Evolutionary conservation across 164 flowering plant species (phyloP).

Genomic region (Tetrastigma voinierianum): DNA sequence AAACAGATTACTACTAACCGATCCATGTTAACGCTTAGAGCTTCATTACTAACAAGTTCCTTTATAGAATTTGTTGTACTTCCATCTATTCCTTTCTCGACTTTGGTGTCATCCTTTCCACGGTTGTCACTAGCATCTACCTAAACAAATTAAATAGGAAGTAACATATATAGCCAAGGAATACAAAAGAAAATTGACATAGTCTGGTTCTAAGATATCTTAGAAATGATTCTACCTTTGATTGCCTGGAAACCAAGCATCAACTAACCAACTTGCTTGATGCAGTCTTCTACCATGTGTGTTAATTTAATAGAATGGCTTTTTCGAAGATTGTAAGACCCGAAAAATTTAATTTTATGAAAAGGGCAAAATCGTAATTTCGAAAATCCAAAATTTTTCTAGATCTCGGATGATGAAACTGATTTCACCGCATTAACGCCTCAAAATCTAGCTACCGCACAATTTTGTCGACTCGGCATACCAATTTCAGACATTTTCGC

Average conservation of each 20-base stretch:
- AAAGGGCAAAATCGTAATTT: too few species aligned
- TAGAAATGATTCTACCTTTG: constrained; percentile 42
- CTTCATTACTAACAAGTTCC: constrained; percentile 89
- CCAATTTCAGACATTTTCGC: too few species aligned
- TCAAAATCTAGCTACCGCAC: too few species aligned
- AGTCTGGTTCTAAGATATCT: neutral
- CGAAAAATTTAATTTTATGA: too few species aligned
- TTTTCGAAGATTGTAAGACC: too few species aligned
- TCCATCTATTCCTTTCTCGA: constrained; percentile 83
- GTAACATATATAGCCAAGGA: too few species aligned
- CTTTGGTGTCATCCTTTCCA: constrained; percentile 88
- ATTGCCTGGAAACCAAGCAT: constrained; percentile 85
- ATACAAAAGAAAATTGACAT: too few species aligned
- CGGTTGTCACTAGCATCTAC: constrained; percentile 99
- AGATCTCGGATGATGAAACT: too few species aligned
- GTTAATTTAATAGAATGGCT: constrained; percentile 82
- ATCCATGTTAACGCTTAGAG: constrained; percentile 53
- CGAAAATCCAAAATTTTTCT: too few species aligned
- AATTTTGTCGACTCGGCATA: too few species aligned
- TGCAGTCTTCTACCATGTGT: constrained; percentile 92
- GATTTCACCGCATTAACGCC: too few species aligned
- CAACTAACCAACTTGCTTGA: constrained; percentile 88
- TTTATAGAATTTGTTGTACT: constrained; percentile 90
- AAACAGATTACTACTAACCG: constrained; percentile 46
- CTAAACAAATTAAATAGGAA: constrained; percentile 32